A percentile compares a stretch with the other conserved stretches of the same genome.
These are phyloP conservation scores for Aspergillus hortae DNA, from an alignment of 2,329 filamentous ascomycete species.

Conservation along the genomic window DNA sequence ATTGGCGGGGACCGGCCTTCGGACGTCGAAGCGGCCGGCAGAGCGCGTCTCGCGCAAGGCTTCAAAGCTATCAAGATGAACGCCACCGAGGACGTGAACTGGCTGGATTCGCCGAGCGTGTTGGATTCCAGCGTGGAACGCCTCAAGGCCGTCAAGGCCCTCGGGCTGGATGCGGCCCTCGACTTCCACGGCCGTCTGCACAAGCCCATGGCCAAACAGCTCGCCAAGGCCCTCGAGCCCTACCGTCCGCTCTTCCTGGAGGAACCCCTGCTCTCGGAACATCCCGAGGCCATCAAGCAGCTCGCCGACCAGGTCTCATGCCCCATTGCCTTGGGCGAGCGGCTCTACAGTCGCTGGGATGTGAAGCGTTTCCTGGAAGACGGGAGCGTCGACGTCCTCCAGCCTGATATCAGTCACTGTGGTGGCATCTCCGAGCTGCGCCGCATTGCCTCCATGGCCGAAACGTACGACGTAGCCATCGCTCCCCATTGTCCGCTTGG, in stretches of 20 bases:
- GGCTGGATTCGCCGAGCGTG: conserved; percentile 68
- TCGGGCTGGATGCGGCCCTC: conserved; percentile 69
- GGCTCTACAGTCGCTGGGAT: conserved; percentile 70
- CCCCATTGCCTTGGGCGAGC: conserved; percentile 70
- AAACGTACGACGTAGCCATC: conserved; percentile 69
- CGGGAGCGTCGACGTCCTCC: conserved; percentile 65
- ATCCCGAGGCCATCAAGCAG: conserved; percentile 62
- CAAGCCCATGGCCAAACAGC: conserved; percentile 76
- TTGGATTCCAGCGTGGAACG: conserved; percentile 64
- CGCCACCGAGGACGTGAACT: conserved; percentile 70
- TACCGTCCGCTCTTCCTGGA: conserved; percentile 72
- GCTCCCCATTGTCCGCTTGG: conserved; percentile 73
- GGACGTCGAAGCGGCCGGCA: conserved; percentile 62
- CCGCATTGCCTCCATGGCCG: conserved; percentile 66
- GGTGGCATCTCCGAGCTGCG: conserved; percentile 70
- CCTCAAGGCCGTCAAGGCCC: conserved; percentile 63
- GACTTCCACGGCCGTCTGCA: conserved; percentile 77
- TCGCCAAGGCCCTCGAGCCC: conserved; percentile 64
- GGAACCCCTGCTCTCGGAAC: conserved; percentile 68
- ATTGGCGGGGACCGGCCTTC: conserved; percentile 70
- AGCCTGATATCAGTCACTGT: conserved; percentile 69
- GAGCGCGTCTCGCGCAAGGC: conserved; percentile 38
- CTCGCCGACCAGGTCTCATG: conserved; percentile 55
- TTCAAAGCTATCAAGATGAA: conserved; percentile 67
- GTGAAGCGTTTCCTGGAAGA: conserved; percentile 68